Evolutionary conservation across 495 filamentous ascomycete species (phyloP).

Genomic region (Geoglossum glabrum): DNA sequence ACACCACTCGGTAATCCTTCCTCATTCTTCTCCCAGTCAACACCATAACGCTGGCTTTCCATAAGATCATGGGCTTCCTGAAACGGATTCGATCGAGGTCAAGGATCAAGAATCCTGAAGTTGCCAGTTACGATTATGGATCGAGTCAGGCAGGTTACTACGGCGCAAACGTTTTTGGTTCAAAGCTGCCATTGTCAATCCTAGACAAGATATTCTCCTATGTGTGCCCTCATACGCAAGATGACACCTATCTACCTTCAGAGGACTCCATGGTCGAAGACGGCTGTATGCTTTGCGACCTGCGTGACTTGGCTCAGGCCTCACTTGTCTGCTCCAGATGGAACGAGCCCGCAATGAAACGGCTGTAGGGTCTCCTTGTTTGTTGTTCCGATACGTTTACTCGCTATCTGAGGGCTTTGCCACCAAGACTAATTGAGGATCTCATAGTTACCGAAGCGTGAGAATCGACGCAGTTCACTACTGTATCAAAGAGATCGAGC

Average conservation of each 20-base stretch:
- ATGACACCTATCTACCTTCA: slow-evolving; percentile 58
- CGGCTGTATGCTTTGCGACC: slow-evolving; percentile 89
- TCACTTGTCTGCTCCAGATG: slow-evolving; percentile 52
- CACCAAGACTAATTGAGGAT: background rate
- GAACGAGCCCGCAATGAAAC: slow-evolving; percentile 31
- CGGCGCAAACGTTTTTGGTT: slow-evolving; percentile 21
- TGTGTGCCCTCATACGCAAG: slow-evolving; percentile 65
- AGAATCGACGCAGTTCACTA: slow-evolving; percentile 92
- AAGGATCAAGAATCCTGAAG: background rate
- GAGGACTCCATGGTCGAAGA: slow-evolving; percentile 66
- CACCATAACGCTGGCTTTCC: background rate
- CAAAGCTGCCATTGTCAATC: slow-evolving; percentile 37
- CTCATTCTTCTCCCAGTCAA: background rate
- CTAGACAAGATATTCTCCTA: slow-evolving; percentile 54
- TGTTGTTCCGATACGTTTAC: background rate
- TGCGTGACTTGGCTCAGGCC: slow-evolving; percentile 74
- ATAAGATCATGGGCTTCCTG: background rate
- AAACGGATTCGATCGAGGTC: slow-evolving; percentile 1
- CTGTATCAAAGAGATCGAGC: slow-evolving; percentile 64
- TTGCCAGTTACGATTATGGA: background rate
- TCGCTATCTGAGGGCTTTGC: background rate
- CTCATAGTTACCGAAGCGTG: slow-evolving; percentile 59
- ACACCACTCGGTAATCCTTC: background rate
- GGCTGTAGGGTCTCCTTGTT: slow-evolving; percentile 33
- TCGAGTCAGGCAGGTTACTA: background rate